Evolutionary conservation across 345 rosid genomes (phyloP), one percentile per base, ranked within the genome.

Genomic region (Carallia brachiata): DNA sequence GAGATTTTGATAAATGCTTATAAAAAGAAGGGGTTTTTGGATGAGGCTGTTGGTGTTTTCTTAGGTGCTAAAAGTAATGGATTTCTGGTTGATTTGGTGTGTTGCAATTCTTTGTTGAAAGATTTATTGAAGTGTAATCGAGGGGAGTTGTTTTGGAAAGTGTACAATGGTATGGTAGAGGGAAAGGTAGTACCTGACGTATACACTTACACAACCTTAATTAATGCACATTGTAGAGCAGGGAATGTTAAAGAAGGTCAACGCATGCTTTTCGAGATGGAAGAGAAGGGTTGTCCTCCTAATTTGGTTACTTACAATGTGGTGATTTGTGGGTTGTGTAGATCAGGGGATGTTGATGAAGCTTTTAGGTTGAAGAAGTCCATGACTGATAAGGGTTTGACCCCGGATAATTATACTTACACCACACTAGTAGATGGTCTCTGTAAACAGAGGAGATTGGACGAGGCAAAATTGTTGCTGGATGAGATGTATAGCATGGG

Each of bases 61-160:
- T 28, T 65, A 5, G 85, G 79, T 47, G 74, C 73, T 15, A 73
- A 65, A 68, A 57, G 39, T 63, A 70, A 76, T 71, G 80, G 69
- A 48, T 44, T 84, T 17, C 70, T 81, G 72, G 86, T 83, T 63
- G 55, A 63, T 72, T 71, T 81, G 78, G 27, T 79, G 31, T 80
- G 86, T 61, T 89, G 87, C 79, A 91, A 89, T 68, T 52, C 74
- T 31, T 71, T 89, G 73, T 72, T 91, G 84, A 83, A 72, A 65
- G 90, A 84, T 72, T 86, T 90, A 69, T 70, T 85, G 80, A 89
- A 81, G 70, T 70, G 71, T 55, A 78, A 85, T 66, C 78, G 69
- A 55, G 23, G 79, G 80, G 87, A 80, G 37, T 75, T 87, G 77
- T 89, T 93, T 77, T 90, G 96, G 92, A 76, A 78, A 79, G 82